Base-by-base conservation (phyloP, 2,329 filamentous ascomycete species). In the Fusarium beomiforme region DNA sequence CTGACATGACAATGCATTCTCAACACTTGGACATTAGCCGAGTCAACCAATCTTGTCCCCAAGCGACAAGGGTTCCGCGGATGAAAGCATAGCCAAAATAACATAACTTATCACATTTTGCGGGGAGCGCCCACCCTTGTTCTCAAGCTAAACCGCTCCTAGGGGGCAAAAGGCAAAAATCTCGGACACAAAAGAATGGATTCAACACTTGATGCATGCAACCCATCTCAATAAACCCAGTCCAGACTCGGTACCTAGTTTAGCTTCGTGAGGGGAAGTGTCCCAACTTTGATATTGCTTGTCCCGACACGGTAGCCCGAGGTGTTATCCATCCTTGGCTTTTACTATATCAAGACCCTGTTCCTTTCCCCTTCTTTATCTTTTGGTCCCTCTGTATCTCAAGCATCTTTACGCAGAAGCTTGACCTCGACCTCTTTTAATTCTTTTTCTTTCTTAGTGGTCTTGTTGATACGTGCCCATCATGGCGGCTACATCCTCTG, bases 221-320 rank as follows among this genome's bases (percentile, higher is more conserved):
- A 64, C 51, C 39, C 65, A 43, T n/a, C n/a, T n/a, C n/a, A 29
- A 29, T 29, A 29, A 29, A 7, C 26, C 26, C 10, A 29, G 26
- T 29, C 26, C 26, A 29, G 59, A 39, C 37, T 39, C 36, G 34
- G 34, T 29, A 34, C 13, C 41, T 50, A 63, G 39, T 49, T 60
- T 24, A 33, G 33, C 19, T 26, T 60, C 51, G 69, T 75, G 73
- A 75, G 73, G 73, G 73, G 73, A 64, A 72, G 55, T 17, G 26
- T 29, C 26, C 42, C 14, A 64, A 41, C 24, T 24, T 44, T 43
- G 26, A 64, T 36, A 58, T 42, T 63, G 33, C 58, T 66, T 59
- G 51, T 72, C 70, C 70, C 61, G 70, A 72, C 60, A 59, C 41
- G 70, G 69, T 70, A 72, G 71, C 67, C 73, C 71, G 73, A 73